Percentiles rank a stretch among this genome's conserved stretches.
These are phyloP conservation scores for Macaranga tanarius DNA, from an alignment of 441 rosid species.

Conservation along the genomic window DNA sequence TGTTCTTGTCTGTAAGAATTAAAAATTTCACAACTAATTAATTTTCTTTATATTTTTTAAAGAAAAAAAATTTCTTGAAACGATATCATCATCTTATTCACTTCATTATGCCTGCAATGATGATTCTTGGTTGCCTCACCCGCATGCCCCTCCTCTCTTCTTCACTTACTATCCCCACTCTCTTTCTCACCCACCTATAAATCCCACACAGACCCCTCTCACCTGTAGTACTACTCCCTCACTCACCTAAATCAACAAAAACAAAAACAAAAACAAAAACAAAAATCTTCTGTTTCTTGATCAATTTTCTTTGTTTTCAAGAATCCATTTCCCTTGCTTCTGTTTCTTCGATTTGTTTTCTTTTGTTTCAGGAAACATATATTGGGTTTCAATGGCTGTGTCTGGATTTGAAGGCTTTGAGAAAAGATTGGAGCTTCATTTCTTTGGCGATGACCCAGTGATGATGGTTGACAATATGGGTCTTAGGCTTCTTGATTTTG, in stretches of 20 bases:
- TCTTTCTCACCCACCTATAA: slow-evolving; percentile 41
- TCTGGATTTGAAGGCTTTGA: slow-evolving; percentile 98
- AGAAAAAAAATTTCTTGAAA: background rate
- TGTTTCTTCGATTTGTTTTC: slow-evolving; percentile 1
- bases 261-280: too few species aligned
- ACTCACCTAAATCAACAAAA: too few species aligned
- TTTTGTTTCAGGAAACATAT: background rate
- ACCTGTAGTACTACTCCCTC: slow-evolving; percentile 28
- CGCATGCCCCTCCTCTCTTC: slow-evolving; percentile 66
- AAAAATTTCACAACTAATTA: background rate
- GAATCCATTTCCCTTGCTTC: slow-evolving; percentile 10
- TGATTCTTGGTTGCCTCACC: slow-evolving; percentile 94
- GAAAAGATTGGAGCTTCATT: slow-evolving; percentile 89
- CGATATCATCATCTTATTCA: slow-evolving; percentile 70
- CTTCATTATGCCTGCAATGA: slow-evolving; percentile 92
- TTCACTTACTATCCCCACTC: slow-evolving; percentile 32
- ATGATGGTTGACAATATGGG: slow-evolving; percentile 39
- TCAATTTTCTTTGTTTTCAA: too few species aligned
- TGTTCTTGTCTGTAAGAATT: slow-evolving; percentile 28
- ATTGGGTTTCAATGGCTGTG: slow-evolving; percentile 48
- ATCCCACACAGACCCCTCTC: slow-evolving; percentile 38
- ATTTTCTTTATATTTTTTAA: background rate
- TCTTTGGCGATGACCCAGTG: slow-evolving; percentile 50
- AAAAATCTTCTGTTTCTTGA: too few species aligned
- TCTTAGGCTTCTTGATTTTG: slow-evolving; percentile 71